phyloP scores from a whole-genome alignment of 2,329 filamentous ascomycete genomes.

The Talaromyces sp. region DNA sequence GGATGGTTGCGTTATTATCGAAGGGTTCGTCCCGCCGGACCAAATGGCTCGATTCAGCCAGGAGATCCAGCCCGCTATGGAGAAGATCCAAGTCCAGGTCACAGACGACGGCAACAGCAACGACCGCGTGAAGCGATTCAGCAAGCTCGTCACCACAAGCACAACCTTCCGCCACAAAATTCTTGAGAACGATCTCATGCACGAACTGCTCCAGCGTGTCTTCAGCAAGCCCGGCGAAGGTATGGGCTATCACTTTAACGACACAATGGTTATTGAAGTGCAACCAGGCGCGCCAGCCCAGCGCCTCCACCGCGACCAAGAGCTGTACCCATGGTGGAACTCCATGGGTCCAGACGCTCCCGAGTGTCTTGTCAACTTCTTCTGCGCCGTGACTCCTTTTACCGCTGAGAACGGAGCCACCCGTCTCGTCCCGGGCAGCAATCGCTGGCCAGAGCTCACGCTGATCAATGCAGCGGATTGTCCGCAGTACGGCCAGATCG shows the following conservation, averaged over 20 bases:
- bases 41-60: background rate
- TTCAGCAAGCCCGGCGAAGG: background rate
- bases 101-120: background rate
- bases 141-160: constrained; percentile 20
- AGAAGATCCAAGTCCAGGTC: background rate
- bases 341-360: constrained; percentile 8
- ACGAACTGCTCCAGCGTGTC: constrained; percentile 23
- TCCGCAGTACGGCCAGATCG: background rate
- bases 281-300: background rate
- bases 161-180: constrained; percentile 28
- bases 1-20: background rate
- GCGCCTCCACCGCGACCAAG: constrained; percentile 11
- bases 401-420: constrained; percentile 21
- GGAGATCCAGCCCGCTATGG: background rate
- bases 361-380: constrained; percentile 15
- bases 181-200: constrained; percentile 30
- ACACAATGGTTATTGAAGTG: background rate
- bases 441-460: constrained; percentile 15
- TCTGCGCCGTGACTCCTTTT: constrained; percentile 16
- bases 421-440: constrained; percentile 18
- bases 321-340: background rate
- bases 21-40: background rate
- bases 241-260: constrained; percentile 3
- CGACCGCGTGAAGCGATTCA: constrained; percentile 1
- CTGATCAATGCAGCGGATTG: background rate